These are phyloP conservation scores for Centaurea solstitialis DNA, from an alignment of 129 eudicot species.

Conservation along the genomic window DNA sequence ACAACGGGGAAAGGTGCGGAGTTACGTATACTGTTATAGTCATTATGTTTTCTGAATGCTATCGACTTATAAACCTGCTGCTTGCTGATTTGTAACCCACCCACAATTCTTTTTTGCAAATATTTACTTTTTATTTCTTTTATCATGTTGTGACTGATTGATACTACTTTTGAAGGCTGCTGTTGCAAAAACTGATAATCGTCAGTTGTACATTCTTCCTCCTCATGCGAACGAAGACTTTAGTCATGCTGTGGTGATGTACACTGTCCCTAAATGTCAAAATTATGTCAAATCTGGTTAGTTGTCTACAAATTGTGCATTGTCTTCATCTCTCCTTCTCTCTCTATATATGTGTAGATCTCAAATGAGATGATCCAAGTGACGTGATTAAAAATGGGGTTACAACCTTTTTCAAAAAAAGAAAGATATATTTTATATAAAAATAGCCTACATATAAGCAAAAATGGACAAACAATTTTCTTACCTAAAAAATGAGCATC, in stretches of 20 bases:
- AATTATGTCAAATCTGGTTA: constrained; percentile 3
- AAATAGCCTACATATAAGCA: background rate
- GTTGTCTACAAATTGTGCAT: background rate
- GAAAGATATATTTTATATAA: background rate
- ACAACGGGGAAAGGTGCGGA: constrained; percentile 38
- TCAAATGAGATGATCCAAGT: background rate
- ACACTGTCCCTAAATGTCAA: constrained; percentile 4
- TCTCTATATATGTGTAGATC: background rate
- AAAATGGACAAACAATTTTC: no score
- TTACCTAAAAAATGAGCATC: background rate
- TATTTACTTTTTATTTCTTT: background rate
- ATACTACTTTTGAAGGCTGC: constrained; percentile 53
- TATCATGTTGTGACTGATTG: background rate
- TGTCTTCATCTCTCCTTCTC: background rate
- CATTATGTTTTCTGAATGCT: background rate
- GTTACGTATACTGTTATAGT: background rate
- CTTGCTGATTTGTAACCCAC: background rate
- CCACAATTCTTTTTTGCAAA: background rate
- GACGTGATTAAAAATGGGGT: no score
- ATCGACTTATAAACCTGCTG: background rate
- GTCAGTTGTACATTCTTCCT: constrained; percentile 50
- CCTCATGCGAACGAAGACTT: constrained; percentile 18
- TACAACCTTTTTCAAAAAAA: background rate
- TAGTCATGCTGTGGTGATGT: constrained; percentile 26
- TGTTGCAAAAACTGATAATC: constrained; percentile 27